phyloP scores from a whole-genome alignment of 306 rosid species.

The Cicer bijugum region DNA sequence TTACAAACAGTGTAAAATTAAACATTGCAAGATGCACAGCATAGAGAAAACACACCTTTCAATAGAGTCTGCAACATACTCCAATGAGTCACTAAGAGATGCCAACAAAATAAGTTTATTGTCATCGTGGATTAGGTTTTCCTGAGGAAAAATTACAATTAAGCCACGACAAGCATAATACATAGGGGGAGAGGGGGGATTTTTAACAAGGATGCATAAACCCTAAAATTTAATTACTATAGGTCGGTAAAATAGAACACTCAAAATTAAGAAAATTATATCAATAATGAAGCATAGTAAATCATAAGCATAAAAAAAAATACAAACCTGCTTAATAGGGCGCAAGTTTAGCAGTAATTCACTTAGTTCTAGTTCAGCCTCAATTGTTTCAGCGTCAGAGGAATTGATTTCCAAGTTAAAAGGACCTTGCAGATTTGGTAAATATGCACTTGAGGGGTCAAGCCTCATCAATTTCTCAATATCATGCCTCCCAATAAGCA shows the following conservation, averaged over 20 bases:
- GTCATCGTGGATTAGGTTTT: constrained; percentile 93
- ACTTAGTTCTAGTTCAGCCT: constrained; percentile 77
- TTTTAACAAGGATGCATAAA: constrained; percentile 34
- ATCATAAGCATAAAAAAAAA: constrained; percentile 21
- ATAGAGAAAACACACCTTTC: constrained; percentile 73
- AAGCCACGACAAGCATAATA: constrained; percentile 37
- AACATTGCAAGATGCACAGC: constrained; percentile 36
- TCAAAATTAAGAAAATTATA: constrained; percentile 16
- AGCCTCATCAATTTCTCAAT: constrained; percentile 89
- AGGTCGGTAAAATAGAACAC: constrained; percentile 7
- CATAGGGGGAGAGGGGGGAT: constrained; percentile 10
- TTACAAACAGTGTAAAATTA: constrained; percentile 22
- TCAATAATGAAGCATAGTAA: constrained; percentile 18
- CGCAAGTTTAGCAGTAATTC: constrained; percentile 74
- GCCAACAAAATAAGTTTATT: constrained; percentile 94
- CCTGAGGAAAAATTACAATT: constrained; percentile 58
- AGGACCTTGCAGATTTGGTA: constrained; percentile 66
- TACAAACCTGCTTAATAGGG: constrained; percentile 89
- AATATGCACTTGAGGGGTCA: constrained; percentile 78
- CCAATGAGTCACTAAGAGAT: constrained; percentile 97
- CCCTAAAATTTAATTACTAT: constrained; percentile 1
- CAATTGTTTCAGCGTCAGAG: constrained; percentile 76
- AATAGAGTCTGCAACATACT: constrained; percentile 92
- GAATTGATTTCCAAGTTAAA: constrained; percentile 55
- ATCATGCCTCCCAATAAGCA: constrained; percentile 99